Conservation (phyloP, 805 yeast genomes). For the Ogataea methanolica region DNA sequence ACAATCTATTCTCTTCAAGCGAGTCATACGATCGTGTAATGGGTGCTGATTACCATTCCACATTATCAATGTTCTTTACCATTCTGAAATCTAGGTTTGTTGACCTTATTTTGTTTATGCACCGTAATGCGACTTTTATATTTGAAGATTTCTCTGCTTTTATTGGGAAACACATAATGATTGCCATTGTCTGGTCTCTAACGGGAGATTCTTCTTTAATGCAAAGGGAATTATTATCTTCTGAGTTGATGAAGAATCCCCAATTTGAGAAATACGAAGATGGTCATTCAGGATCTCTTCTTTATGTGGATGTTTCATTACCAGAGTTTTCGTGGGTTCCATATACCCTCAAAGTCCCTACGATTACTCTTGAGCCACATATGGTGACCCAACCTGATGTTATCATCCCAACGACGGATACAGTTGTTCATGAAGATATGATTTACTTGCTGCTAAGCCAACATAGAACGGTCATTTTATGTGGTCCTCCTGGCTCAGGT, state of each 20-base stretch:
- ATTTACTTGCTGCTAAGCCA: slow-evolving; percentile 53
- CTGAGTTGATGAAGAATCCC: slow-evolving; percentile 22
- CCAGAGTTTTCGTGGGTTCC: slow-evolving; percentile 45
- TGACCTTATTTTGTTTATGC: slow-evolving; percentile 17
- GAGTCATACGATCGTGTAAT: slow-evolving; percentile 42
- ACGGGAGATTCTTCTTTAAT: slow-evolving; percentile 48
- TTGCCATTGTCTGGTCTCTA: slow-evolving; percentile 57
- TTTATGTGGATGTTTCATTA: slow-evolving; percentile 41
- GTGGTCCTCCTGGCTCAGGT: slow-evolving; percentile 98
- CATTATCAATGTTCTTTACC: slow-evolving; percentile 35
- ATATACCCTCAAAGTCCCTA: slow-evolving; percentile 37
- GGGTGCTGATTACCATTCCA: slow-evolving; percentile 37
- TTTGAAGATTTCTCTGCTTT: slow-evolving; percentile 27
- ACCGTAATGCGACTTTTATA: slow-evolving; percentile 19
- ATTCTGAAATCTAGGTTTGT: slow-evolving; percentile 35
- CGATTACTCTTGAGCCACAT: slow-evolving; percentile 47
- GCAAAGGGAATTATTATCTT: slow-evolving; percentile 37
- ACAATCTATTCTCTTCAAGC: slow-evolving; percentile 25
- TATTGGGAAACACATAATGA: slow-evolving; percentile 30
- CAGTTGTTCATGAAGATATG: slow-evolving; percentile 59
- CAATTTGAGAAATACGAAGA: slow-evolving; percentile 8
- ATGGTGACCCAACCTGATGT: slow-evolving; percentile 56
- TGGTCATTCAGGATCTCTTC: slow-evolving; percentile 15
- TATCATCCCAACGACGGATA: slow-evolving; percentile 77
- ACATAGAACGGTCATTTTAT: slow-evolving; percentile 60